Percentiles rank a stretch among this genome's conserved stretches.
phyloP scores from a whole-genome alignment of 2,329 filamentous ascomycete species.

The Colletotrichum somersetense region DNA sequence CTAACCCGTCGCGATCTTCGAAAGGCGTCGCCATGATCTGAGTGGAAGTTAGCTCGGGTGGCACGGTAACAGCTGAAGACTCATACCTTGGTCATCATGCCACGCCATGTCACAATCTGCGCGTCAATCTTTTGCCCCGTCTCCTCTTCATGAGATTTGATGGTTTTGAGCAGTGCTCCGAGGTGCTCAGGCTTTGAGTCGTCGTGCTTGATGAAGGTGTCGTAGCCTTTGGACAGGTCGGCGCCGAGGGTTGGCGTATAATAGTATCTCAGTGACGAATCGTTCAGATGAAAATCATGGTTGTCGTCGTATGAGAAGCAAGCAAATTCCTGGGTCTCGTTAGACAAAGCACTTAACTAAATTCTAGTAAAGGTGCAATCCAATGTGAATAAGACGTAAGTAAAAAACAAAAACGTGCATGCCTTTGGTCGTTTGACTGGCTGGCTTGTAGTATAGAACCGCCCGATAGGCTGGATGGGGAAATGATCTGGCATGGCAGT shows the following conservation, averaged over 20 bases:
- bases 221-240: conserved; percentile 84
- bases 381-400: not conserved
- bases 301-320: conserved; percentile 93
- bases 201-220: conserved; percentile 85
- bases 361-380: not conserved
- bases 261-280: conserved; percentile 88
- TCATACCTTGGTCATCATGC: conserved; percentile 96
- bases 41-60: not conserved
- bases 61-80: not conserved
- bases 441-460: conserved; percentile 76
- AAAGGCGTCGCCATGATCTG: conserved; percentile 90
- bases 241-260: conserved; percentile 79
- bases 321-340: conserved; percentile 78
- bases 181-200: conserved; percentile 88
- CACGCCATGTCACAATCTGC: conserved; percentile 91
- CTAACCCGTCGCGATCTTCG: conserved; percentile 82
- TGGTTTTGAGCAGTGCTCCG: conserved; percentile 82
- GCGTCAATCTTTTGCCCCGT: conserved; percentile 77
- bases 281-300: conserved; percentile 80
- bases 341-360: not conserved
- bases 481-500: conserved; percentile 56
- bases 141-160: conserved; percentile 79
- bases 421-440: conserved; percentile 82
- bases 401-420: not conserved
- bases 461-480: conserved; percentile 75